These are phyloP conservation scores for Globisporangium megalacanthum DNA, from an alignment of 352 stramenopile species.

Conservation along the genomic window DNA sequence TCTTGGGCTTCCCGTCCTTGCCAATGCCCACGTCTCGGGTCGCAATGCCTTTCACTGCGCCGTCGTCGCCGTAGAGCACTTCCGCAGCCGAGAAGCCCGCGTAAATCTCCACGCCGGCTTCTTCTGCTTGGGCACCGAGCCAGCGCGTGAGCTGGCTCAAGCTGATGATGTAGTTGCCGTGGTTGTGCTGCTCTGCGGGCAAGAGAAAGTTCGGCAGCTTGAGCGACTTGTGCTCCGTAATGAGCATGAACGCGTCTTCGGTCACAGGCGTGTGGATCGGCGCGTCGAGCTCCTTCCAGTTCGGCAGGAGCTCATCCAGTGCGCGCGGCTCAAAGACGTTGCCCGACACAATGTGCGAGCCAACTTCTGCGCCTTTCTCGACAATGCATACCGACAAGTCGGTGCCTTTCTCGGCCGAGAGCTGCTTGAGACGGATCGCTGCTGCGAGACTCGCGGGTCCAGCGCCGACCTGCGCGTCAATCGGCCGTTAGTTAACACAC, in stretches of 20 bases:
- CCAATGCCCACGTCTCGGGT: slow-evolving; percentile 98
- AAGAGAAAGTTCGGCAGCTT: slow-evolving; percentile 91
- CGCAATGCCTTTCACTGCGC: slow-evolving; percentile 90
- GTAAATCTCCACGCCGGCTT: slow-evolving; percentile 99
- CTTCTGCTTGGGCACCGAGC: slow-evolving; percentile 95
- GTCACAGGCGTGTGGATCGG: slow-evolving; percentile 91
- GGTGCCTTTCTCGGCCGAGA: slow-evolving; percentile 89
- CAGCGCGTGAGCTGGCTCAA: slow-evolving; percentile 96
- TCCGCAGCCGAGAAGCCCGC: slow-evolving; percentile 96
- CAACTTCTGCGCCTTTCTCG: slow-evolving; percentile 95
- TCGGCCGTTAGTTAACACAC: too few species aligned
- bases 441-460: slow-evolving; percentile 92
- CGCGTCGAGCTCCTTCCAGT: slow-evolving; percentile 90
- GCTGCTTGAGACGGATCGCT: slow-evolving; percentile 97
- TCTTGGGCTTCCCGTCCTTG: slow-evolving; percentile 95
- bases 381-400: slow-evolving; percentile 95
- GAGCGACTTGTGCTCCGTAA: slow-evolving; percentile 86
- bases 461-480: slow-evolving; percentile 43
- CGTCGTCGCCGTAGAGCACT: slow-evolving; percentile 82
- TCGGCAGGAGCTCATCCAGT: slow-evolving; percentile 95
- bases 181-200: slow-evolving; percentile 93
- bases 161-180: slow-evolving; percentile 98
- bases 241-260: slow-evolving; percentile 93
- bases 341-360: slow-evolving; percentile 97
- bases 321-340: slow-evolving; percentile 98